A percentile compares a stretch with the other conserved stretches of the same genome.
phyloP scores from a whole-genome alignment of 805 yeast genomes.

The Candida cerambycidarum region DNA sequence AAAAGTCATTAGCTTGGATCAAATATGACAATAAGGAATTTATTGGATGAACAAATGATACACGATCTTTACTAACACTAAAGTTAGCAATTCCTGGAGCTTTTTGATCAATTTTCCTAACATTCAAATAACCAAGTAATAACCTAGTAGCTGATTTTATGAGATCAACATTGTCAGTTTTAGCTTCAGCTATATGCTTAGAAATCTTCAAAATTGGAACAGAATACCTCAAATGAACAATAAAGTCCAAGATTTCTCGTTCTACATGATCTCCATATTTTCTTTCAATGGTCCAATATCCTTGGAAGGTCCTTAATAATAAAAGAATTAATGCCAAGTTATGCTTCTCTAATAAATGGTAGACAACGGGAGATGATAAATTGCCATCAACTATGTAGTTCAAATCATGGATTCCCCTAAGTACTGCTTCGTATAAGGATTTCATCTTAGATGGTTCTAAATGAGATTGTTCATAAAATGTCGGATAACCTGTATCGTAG shows the following conservation, averaged over 20 bases:
- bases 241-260: slow-evolving; percentile 51
- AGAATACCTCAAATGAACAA: slow-evolving; percentile 50
- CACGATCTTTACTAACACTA: slow-evolving; percentile 49
- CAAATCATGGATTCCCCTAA: slow-evolving; percentile 31
- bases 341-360: slow-evolving; percentile 29
- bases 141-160: slow-evolving; percentile 34
- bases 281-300: slow-evolving; percentile 54
- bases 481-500: slow-evolving; percentile 33
- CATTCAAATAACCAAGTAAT: slow-evolving; percentile 28
- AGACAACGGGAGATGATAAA: slow-evolving; percentile 18
- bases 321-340: slow-evolving; percentile 43
- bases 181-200: slow-evolving; percentile 30
- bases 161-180: slow-evolving; percentile 8
- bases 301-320: slow-evolving; percentile 56
- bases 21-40: slow-evolving; percentile 54
- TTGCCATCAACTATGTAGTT: slow-evolving; percentile 26
- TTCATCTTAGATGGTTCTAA: slow-evolving; percentile 17
- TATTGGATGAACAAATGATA: slow-evolving; percentile 60
- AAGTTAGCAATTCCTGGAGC: slow-evolving; percentile 34
- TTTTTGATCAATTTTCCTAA: slow-evolving; percentile 22
- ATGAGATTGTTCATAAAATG: slow-evolving; percentile 21
- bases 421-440: slow-evolving; percentile 30
- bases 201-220: slow-evolving; percentile 44
- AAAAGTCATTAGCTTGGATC: slow-evolving; percentile 32
- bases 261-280: slow-evolving; percentile 71